Conservation (phyloP, 2,329 filamentous ascomycete genomes). For the Cladosporium cucumerinum region DNA sequence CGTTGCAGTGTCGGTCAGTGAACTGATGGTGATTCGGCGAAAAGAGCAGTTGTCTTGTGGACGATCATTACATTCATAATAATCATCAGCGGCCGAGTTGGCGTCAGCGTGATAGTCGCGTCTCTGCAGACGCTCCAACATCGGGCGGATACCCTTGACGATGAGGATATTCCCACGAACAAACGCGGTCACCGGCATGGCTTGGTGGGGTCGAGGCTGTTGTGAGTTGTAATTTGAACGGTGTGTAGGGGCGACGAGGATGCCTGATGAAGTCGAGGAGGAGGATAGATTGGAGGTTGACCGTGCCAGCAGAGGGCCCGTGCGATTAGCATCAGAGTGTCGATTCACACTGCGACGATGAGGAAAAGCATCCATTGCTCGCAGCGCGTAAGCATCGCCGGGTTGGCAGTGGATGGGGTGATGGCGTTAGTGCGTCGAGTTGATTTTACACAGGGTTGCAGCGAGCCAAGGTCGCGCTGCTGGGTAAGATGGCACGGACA, state of each 20-base stretch:
- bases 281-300: constrained; percentile 11
- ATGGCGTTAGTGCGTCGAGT: background rate
- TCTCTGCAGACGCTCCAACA: background rate
- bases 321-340: constrained; percentile 3
- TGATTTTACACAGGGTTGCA: constrained; percentile 5
- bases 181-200: constrained; percentile 8
- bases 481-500: constrained; percentile 1
- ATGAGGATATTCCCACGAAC: background rate
- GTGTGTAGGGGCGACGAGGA: constrained; percentile 24
- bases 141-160: background rate
- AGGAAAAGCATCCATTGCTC: constrained; percentile 8
- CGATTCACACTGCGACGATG: constrained; percentile 14
- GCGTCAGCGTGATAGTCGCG: background rate
- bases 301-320: background rate
- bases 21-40: background rate
- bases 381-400: background rate
- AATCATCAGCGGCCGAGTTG: background rate
- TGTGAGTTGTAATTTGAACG: background rate
- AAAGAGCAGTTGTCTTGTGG: background rate
- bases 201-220: background rate
- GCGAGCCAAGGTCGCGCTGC: constrained; percentile 7
- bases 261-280: constrained; percentile 29
- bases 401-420: background rate
- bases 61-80: background rate
- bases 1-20: constrained; percentile 6